Evolutionary conservation across 108 stramenopile species (phyloP).

Genomic region (Epithemia pelagica): DNA sequence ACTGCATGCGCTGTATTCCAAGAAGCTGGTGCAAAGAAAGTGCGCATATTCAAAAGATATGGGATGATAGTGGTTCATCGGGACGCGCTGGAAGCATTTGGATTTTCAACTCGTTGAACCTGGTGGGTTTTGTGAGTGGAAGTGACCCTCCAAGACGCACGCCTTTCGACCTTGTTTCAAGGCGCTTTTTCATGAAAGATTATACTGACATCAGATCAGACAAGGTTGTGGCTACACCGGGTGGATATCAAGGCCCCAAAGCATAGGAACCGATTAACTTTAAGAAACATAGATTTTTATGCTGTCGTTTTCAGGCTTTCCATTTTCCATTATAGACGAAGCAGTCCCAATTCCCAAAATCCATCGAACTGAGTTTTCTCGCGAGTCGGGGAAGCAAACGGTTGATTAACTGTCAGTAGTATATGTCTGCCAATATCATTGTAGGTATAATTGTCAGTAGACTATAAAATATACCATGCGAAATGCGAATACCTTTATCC

Average conservation of each 20-base stretch:
- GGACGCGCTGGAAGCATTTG: slow-evolving; percentile 87
- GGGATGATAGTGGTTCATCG: slow-evolving; percentile 89
- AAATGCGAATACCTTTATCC: too few species aligned
- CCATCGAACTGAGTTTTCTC: too few species aligned
- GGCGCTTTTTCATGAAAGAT: slow-evolving; percentile 81
- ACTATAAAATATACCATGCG: too few species aligned
- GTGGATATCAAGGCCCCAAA: slow-evolving; percentile 20
- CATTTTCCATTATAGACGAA: too few species aligned
- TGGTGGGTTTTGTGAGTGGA: slow-evolving; percentile 82
- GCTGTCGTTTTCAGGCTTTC: too few species aligned
- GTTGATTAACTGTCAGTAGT: too few species aligned
- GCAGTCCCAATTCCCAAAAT: too few species aligned
- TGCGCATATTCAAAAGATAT: slow-evolving; percentile 63
- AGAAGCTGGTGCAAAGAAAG: slow-evolving; percentile 81
- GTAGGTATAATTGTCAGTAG: too few species aligned
- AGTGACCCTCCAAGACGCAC: slow-evolving; percentile 78
- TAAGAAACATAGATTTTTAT: too few species aligned
- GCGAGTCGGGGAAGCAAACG: too few species aligned
- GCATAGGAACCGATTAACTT: not conserved
- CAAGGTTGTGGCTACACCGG: slow-evolving; percentile 28
- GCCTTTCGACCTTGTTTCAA: slow-evolving; percentile 72
- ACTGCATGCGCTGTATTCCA: slow-evolving; percentile 88
- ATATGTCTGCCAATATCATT: too few species aligned
- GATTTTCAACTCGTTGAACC: slow-evolving; percentile 79
- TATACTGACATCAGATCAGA: slow-evolving; percentile 54